Conservation (phyloP, 148 eudicot species). For the Camellia lanceoleosa region DNA sequence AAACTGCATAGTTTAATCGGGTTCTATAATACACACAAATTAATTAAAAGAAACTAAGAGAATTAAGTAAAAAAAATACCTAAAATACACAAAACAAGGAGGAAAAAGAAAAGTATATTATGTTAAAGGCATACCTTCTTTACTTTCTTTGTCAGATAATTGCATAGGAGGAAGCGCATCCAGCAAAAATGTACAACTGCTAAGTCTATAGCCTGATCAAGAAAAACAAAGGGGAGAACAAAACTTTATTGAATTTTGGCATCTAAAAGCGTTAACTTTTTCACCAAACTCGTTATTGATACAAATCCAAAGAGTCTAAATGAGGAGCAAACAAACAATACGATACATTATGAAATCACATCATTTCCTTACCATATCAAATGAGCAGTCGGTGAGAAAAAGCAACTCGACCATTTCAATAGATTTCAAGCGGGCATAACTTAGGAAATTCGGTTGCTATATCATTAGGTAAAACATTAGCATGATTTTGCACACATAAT, state of each 20-base stretch:
- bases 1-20: not conserved
- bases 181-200: conserved; percentile 73
- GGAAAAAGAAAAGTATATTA: conserved; percentile 2
- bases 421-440: conserved; percentile 94
- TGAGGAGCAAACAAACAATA: not conserved
- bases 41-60: not conserved
- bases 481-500: conserved; percentile 48
- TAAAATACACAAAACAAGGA: not conserved
- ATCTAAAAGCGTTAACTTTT: not conserved
- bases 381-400: conserved; percentile 53
- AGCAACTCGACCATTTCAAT: conserved; percentile 59
- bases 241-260: not conserved
- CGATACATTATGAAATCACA: not conserved
- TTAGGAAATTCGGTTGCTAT: conserved; percentile 67
- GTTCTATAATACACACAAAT: not conserved
- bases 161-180: conserved; percentile 77
- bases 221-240: not conserved
- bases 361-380: conserved; percentile 59
- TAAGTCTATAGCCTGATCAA: conserved; percentile 76
- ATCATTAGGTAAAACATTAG: conserved; percentile 66
- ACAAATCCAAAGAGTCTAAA: not conserved
- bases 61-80: not conserved
- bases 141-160: conserved; percentile 42
- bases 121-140: conserved; percentile 32
- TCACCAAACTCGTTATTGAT: not conserved